A percentile compares a stretch with the other conserved stretches of the same genome.
Evolutionary conservation across 306 rosid genomes (phyloP).

Genomic region (Quercus variabilis): DNA sequence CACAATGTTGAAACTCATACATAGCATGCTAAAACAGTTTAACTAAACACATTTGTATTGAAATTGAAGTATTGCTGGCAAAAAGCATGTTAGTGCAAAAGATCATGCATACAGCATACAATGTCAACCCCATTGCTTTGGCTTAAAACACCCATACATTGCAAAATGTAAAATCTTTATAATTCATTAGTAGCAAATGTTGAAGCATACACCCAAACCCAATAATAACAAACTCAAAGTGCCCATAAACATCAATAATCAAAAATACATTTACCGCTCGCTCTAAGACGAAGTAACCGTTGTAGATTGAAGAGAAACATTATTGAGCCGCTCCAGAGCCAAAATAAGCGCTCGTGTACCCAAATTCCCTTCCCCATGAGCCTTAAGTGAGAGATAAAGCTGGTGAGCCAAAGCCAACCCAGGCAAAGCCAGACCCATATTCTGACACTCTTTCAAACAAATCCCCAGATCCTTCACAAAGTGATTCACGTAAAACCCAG

Average conservation of each 20-base stretch:
- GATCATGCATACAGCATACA: too few relatives aligned
- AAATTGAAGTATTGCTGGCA: too few relatives aligned
- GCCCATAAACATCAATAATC: background rate
- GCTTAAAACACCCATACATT: too few relatives aligned
- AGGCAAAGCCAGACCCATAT: conserved; percentile 72
- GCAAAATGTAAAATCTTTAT: too few relatives aligned
- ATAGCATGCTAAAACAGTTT: too few relatives aligned
- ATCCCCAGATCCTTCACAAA: conserved; percentile 91
- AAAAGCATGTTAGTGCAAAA: too few relatives aligned
- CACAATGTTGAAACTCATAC: too few relatives aligned
- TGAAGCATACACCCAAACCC: background rate
- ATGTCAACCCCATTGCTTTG: background rate
- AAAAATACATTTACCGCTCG: background rate
- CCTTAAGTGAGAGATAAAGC: conserved; percentile 70
- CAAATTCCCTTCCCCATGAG: conserved; percentile 78
- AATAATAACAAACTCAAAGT: background rate
- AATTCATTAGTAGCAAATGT: background rate
- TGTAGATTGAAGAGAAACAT: conserved; percentile 41
- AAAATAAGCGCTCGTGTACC: conserved; percentile 70
- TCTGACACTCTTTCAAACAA: conserved; percentile 85
- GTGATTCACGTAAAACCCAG: conserved; percentile 80
- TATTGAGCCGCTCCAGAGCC: conserved; percentile 81
- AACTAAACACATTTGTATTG: too few relatives aligned
- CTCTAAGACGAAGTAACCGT: conserved; percentile 8
- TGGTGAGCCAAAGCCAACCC: conserved; percentile 93